Conservation (phyloP, 495 filamentous ascomycete genomes). For the Hyaloscypha hepaticicola region DNA sequence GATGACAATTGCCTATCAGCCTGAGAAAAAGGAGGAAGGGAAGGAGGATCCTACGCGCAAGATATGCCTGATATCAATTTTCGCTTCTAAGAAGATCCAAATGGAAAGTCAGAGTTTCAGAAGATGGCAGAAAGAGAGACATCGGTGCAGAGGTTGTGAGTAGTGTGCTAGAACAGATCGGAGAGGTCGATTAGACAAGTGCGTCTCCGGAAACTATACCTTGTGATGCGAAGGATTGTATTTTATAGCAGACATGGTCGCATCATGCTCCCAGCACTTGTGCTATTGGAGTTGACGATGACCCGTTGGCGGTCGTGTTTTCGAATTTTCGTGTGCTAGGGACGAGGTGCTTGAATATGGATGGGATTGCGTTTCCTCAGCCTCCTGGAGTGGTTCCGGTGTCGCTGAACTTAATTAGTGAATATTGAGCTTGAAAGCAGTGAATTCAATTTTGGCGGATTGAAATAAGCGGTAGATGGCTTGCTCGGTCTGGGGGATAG, state of each 20-base stretch:
- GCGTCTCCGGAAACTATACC: background rate
- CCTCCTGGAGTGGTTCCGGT: slow-evolving; percentile 57
- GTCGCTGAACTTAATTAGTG: slow-evolving; percentile 53
- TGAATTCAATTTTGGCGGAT: background rate
- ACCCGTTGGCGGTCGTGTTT: slow-evolving; percentile 58
- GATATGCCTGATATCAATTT: slow-evolving; percentile 55
- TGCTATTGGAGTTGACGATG: slow-evolving; percentile 54
- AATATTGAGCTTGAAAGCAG: slow-evolving; percentile 27
- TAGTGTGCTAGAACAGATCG: background rate
- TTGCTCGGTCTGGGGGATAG: too few species aligned
- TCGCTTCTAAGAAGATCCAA: slow-evolving; percentile 9
- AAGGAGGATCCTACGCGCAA: slow-evolving; percentile 19
- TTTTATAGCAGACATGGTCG: slow-evolving; percentile 47
- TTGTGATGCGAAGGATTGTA: background rate
- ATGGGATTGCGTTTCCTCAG: slow-evolving; percentile 57
- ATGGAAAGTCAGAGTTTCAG: background rate
- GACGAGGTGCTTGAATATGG: slow-evolving; percentile 54
- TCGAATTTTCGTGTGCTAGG: slow-evolving; percentile 55
- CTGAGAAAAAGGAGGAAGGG: background rate
- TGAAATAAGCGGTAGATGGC: background rate
- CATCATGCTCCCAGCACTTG: slow-evolving; percentile 60
- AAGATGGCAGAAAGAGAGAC: background rate
- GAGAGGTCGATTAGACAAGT: background rate
- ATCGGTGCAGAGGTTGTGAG: background rate
- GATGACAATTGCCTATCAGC: background rate